A percentile compares a stretch with the other conserved stretches of the same genome.
Evolutionary conservation across 305 asterid species (phyloP).

Genomic region (Fraxinus greggii): DNA sequence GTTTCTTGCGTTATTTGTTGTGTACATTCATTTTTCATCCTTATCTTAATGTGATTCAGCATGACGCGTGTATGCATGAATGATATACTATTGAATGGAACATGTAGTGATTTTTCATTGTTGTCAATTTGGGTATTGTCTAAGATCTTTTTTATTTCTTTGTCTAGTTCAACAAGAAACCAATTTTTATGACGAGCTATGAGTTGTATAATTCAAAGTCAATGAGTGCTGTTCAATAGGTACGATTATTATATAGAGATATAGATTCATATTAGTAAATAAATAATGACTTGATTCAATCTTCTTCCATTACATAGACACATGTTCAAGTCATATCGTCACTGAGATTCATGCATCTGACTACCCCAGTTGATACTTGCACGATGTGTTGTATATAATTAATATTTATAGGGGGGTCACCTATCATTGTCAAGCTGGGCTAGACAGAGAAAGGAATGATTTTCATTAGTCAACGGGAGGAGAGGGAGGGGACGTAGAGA

Average conservation of each 20-base stretch:
- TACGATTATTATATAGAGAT: conserved; percentile 14
- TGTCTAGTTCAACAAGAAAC: background rate
- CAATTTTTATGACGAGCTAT: background rate
- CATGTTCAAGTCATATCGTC: conserved; percentile 29
- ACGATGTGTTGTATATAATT: background rate
- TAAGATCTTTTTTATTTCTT: background rate
- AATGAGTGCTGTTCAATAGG: conserved; percentile 27
- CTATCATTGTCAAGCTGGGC: conserved; percentile 29
- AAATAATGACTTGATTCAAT: conserved; percentile 28
- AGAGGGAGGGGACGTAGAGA: conserved; percentile 1
- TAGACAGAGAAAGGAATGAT: conserved; percentile 9
- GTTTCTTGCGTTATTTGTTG: background rate
- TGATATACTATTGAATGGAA: background rate
- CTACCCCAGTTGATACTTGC: conserved; percentile 23
- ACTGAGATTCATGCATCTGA: conserved; percentile 9
- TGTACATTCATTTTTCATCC: background rate
- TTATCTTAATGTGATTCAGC: background rate
- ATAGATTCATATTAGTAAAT: background rate
- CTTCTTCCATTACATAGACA: conserved; percentile 16
- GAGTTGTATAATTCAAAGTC: conserved; percentile 33
- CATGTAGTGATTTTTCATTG: background rate
- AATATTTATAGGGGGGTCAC: conserved; percentile 3
- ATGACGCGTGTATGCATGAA: background rate
- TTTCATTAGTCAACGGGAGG: conserved; percentile 32
- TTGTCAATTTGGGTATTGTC: background rate